Conservation (phyloP, 495 filamentous ascomycete genomes). For the Xylaria intraflava region DNA sequence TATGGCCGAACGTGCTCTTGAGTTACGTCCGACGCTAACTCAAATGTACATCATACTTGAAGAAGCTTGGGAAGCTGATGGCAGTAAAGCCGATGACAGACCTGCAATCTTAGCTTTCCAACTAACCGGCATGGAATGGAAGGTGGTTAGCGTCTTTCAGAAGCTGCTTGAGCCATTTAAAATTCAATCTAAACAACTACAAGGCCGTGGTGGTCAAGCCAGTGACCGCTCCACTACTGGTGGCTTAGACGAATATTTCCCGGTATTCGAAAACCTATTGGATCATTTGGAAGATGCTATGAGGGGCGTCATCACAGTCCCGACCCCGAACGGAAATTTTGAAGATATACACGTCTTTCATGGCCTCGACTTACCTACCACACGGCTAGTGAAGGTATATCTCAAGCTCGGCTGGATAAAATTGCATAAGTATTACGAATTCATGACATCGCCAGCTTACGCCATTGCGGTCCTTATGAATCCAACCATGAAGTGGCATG, state of each 20-base stretch:
- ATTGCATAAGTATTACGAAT: background rate
- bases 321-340: background rate
- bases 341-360: background rate
- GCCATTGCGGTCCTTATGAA: background rate
- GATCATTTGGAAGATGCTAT: background rate
- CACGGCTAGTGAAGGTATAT: background rate
- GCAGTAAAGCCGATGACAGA: background rate
- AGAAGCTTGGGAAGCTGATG: background rate
- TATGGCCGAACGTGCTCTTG: background rate
- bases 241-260: background rate
- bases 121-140: background rate
- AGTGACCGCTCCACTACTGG: background rate
- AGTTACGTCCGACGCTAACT: background rate
- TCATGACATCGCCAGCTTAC: background rate
- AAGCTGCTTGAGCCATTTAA: background rate
- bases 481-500: background rate
- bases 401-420: background rate
- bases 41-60: background rate
- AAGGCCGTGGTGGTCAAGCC: background rate
- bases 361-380: background rate
- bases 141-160: background rate
- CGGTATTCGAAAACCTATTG: background rate
- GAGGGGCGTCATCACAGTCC: background rate
- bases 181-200: background rate
- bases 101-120: background rate